A percentile compares a stretch with the other conserved stretches of the same genome.
These are phyloP conservation scores for Aspergillus panamensis DNA, from an alignment of 495 filamentous ascomycete species.

Conservation along the genomic window DNA sequence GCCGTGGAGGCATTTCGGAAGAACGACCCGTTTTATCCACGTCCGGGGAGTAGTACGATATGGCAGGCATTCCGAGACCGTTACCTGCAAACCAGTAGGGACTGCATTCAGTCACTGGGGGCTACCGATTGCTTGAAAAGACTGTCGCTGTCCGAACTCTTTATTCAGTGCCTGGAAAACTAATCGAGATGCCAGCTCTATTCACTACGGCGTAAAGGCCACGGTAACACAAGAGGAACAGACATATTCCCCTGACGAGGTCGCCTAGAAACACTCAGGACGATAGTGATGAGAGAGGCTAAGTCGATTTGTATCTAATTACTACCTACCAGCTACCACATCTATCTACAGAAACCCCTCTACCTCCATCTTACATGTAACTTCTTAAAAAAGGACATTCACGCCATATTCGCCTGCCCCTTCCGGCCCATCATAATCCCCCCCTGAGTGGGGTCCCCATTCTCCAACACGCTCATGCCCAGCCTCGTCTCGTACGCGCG, in stretches of 20 bases:
- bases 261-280: too few relatives aligned
- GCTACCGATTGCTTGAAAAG: background rate
- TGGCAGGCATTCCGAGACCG: conserved; percentile 33
- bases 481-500: conserved; percentile 47
- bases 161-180: conserved; percentile 1
- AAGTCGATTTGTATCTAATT: too few relatives aligned
- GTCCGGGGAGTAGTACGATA: conserved; percentile 23
- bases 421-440: conserved; percentile 28
- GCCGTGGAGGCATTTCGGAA: conserved; percentile 32
- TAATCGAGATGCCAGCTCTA: too few relatives aligned
- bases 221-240: background rate
- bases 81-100: conserved; percentile 11
- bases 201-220: too few relatives aligned
- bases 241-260: background rate
- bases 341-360: too few relatives aligned
- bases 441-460: conserved; percentile 21
- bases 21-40: conserved; percentile 45
- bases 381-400: too few relatives aligned
- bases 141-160: background rate
- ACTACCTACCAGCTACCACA: too few relatives aligned
- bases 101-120: background rate
- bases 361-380: too few relatives aligned
- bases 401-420: conserved; percentile 13
- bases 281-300: too few relatives aligned
- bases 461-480: conserved; percentile 41